phyloP scores from a whole-genome alignment of 805 yeast species.

The Tetrapisispora taiwanensis region DNA sequence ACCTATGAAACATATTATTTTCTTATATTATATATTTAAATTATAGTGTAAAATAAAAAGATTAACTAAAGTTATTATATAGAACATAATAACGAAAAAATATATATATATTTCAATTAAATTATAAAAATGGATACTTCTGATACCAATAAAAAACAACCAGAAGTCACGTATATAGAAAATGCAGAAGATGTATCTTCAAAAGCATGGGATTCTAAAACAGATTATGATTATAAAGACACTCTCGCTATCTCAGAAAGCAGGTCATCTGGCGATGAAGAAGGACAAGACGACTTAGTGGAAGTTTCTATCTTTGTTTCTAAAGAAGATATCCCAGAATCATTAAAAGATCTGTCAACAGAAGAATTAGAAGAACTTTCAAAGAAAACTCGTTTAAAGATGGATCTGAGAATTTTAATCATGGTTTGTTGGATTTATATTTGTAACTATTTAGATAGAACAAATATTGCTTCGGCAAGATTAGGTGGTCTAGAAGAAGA shows the following conservation, averaged over 20 bases:
- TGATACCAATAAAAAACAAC: conserved; percentile 1
- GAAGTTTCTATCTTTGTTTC: conserved; percentile 6
- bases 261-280: background rate
- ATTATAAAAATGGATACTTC: conserved; percentile 1
- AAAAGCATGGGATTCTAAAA: background rate
- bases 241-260: background rate
- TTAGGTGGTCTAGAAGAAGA: conserved; percentile 41
- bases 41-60: too few relatives aligned
- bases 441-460: conserved; percentile 43
- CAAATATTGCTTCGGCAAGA: conserved; percentile 52
- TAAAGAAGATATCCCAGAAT: conserved; percentile 15
- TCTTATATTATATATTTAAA: too few relatives aligned
- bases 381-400: conserved; percentile 35
- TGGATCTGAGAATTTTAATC: conserved; percentile 42
- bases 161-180: conserved; percentile 1
- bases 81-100: too few relatives aligned
- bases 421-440: conserved; percentile 42
- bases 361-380: conserved; percentile 39
- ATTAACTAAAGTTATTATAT: too few relatives aligned
- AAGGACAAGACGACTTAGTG: background rate
- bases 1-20: too few relatives aligned
- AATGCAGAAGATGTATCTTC: background rate
- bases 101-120: too few relatives aligned
- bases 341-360: conserved; percentile 12
- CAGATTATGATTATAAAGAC: background rate